Evolutionary conservation across 495 filamentous ascomycete genomes (phyloP).

Genomic region (Collariella sp.): DNA sequence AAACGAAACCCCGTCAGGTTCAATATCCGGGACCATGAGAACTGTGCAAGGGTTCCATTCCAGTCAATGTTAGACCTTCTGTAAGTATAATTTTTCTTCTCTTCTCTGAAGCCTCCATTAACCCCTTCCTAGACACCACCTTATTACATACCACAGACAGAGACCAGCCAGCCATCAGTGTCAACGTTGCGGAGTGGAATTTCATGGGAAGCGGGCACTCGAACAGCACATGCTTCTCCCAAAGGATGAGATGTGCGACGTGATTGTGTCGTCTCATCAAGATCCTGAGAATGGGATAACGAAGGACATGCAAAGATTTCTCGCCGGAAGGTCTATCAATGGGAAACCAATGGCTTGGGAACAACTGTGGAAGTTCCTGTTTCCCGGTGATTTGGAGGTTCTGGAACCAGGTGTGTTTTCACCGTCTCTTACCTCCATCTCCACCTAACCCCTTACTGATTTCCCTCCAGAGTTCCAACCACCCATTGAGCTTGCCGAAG

Average conservation of each 20-base stretch:
- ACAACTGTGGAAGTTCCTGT: slow-evolving; percentile 15
- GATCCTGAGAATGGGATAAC: slow-evolving; percentile 24
- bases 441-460: neutral
- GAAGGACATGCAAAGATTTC: neutral
- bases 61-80: slow-evolving; percentile 14
- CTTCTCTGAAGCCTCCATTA: neutral
- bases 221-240: slow-evolving; percentile 17
- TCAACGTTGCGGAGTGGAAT: slow-evolving; percentile 16
- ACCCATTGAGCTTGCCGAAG: slow-evolving; percentile 21
- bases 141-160: slow-evolving; percentile 11
- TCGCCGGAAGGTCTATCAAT: neutral
- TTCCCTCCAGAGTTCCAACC: slow-evolving; percentile 20
- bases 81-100: slow-evolving; percentile 4
- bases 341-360: slow-evolving; percentile 17
- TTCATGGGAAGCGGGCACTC: slow-evolving; percentile 6
- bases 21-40: slow-evolving; percentile 28
- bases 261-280: neutral
- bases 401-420: slow-evolving; percentile 14
- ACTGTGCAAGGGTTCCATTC: slow-evolving; percentile 24
- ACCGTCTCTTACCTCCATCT: neutral
- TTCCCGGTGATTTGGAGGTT: slow-evolving; percentile 14
- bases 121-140: slow-evolving; percentile 14
- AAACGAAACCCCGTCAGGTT: slow-evolving; percentile 33
- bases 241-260: slow-evolving; percentile 23
- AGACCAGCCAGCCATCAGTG: slow-evolving; percentile 10